Evolutionary conservation across 208 protist species (phyloP).

Genomic region (Wallacemonas collosoma): DNA sequence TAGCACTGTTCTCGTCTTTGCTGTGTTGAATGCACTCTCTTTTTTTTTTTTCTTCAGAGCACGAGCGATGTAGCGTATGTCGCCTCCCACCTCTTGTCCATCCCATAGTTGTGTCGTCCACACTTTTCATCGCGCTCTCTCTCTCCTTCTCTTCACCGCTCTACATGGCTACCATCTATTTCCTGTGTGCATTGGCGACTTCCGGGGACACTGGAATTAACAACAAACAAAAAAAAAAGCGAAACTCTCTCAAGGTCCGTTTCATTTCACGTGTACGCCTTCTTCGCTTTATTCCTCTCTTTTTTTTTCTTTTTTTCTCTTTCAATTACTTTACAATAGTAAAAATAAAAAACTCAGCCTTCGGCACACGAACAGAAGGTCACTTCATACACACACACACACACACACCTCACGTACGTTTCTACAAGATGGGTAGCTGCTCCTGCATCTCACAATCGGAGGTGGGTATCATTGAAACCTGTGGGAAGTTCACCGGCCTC

Average conservation of each 20-base stretch:
- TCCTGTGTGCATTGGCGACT: not conserved
- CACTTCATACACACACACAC: not conserved
- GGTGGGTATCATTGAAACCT: conserved; percentile 68
- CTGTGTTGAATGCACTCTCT: conserved; percentile 4
- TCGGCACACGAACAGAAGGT: no score
- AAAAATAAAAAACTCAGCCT: not conserved
- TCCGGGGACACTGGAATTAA: not conserved
- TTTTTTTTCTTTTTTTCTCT: conserved; percentile 7
- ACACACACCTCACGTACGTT: not conserved
- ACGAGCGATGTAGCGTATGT: not conserved
- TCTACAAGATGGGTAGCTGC: conserved; percentile 40
- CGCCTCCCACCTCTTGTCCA: no score
- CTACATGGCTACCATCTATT: conserved; percentile 3
- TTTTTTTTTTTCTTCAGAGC: conserved; percentile 12
- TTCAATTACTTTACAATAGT: not conserved
- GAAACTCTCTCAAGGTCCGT: not conserved
- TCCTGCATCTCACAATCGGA: conserved; percentile 53
- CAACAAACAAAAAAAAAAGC: conserved; percentile 7
- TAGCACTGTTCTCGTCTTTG: no score
- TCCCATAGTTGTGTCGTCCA: not conserved
- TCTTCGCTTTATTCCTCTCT: not conserved
- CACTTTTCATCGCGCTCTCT: conserved; percentile 2
- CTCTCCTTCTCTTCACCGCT: conserved; percentile 6
- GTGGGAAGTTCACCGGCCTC: conserved; percentile 47
- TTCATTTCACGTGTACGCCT: no score